Percentiles rank a stretch among this genome's conserved stretches.
These are phyloP conservation scores for Aureobasidium leucospermi DNA, from an alignment of 2,329 filamentous ascomycete genomes.

Conservation along the genomic window DNA sequence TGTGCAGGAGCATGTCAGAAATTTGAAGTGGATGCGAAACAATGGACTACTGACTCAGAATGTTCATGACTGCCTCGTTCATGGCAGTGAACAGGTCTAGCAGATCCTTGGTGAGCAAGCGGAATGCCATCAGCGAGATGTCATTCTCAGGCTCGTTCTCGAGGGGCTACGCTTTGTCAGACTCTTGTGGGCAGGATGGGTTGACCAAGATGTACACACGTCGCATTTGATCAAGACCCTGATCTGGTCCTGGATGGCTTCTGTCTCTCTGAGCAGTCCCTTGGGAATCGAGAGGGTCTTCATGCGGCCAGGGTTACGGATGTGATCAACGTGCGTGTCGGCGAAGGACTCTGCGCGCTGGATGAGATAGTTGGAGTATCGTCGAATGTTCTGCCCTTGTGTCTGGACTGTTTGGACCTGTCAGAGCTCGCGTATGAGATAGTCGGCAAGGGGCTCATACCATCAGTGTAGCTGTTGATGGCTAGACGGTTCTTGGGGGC, in stretches of 20 bases:
- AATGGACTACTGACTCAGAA: constrained; percentile 61
- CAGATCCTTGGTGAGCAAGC: constrained; percentile 82
- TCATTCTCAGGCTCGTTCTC: constrained; percentile 89
- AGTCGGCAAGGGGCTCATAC: constrained; percentile 44
- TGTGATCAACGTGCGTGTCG: constrained; percentile 83
- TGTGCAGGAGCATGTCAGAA: constrained; percentile 31
- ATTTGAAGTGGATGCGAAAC: neutral
- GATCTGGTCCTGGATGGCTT: constrained; percentile 83
- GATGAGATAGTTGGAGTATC: constrained; percentile 81
- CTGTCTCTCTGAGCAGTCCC: constrained; percentile 83
- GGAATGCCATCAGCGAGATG: constrained; percentile 89
- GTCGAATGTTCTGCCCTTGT: constrained; percentile 87
- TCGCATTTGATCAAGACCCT: constrained; percentile 81
- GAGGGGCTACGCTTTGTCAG: constrained; percentile 54
- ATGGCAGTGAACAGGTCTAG: constrained; percentile 86
- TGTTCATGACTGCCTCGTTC: constrained; percentile 96
- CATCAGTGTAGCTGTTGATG: constrained; percentile 86
- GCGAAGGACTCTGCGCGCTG: constrained; percentile 75
- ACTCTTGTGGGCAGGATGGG: neutral
- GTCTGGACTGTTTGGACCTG: constrained; percentile 61
- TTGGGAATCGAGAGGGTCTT: constrained; percentile 87
- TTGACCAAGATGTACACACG: constrained; percentile 45
- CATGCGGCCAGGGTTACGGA: constrained; percentile 60
- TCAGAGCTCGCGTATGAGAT: constrained; percentile 5
- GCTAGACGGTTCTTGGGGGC: constrained; percentile 71